These are phyloP conservation scores for Abrus precatorius DNA, from an alignment of 306 rosid genomes.

Conservation along the genomic window DNA sequence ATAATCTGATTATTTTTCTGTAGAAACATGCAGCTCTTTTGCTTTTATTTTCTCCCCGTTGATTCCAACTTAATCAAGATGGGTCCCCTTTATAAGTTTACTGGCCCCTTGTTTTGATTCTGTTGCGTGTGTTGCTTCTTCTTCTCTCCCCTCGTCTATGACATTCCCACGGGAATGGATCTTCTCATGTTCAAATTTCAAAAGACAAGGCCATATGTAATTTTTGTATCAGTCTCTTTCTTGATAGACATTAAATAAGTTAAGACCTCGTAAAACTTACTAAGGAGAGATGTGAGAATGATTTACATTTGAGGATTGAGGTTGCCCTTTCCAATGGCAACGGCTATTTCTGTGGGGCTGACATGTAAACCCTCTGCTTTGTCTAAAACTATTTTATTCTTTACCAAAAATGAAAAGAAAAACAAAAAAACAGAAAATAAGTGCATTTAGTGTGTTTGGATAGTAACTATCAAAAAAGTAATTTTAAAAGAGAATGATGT, in stretches of 20 bases:
- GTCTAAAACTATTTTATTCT: background rate
- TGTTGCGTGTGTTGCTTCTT: background rate
- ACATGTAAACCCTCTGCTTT: background rate
- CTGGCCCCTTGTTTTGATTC: background rate
- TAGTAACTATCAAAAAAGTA: no score
- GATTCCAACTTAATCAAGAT: background rate
- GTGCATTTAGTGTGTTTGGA: no score
- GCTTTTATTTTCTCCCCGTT: background rate
- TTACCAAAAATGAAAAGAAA: no score
- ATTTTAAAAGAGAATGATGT: no score
- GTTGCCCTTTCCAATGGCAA: background rate
- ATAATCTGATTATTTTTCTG: constrained; percentile 9
- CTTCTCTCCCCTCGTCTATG: no score
- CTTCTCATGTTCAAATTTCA: no score
- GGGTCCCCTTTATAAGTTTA: constrained; percentile 11
- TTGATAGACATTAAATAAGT: no score
- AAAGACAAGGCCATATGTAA: no score
- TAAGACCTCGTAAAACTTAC: no score
- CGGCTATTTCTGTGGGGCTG: background rate
- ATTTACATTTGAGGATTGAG: background rate
- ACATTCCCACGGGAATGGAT: no score
- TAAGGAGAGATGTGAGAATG: background rate
- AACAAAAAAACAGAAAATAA: no score
- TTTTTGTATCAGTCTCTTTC: no score
- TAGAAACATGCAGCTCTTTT: background rate